Evolutionary conservation across 2,329 filamentous ascomycete genomes (phyloP).

Genomic region (Akanthomyces muscarius): DNA sequence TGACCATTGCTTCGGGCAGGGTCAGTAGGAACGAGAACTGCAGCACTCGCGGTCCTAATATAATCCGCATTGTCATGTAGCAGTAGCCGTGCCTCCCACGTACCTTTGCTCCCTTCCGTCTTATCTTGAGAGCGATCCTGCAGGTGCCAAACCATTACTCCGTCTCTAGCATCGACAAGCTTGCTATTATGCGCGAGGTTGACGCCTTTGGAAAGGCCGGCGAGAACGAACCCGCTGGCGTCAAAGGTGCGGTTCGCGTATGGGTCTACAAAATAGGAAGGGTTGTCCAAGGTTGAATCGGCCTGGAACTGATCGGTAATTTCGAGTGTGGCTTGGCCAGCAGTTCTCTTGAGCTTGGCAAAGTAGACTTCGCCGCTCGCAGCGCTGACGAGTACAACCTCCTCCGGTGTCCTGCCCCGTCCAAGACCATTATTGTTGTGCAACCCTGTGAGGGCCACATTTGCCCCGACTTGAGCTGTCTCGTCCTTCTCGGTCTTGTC

Average conservation of each 20-base stretch:
- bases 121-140: slow-evolving; percentile 10
- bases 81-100: slow-evolving; percentile 44
- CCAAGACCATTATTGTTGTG: slow-evolving; percentile 56
- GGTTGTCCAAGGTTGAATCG: slow-evolving; percentile 51
- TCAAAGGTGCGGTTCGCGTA: slow-evolving; percentile 41
- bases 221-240: slow-evolving; percentile 50
- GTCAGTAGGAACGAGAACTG: slow-evolving; percentile 50
- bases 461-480: slow-evolving; percentile 36
- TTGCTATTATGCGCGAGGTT: slow-evolving; percentile 32
- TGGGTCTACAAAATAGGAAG: slow-evolving; percentile 53
- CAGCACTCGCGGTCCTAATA: slow-evolving; percentile 47
- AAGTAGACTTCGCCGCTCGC: slow-evolving; percentile 46
- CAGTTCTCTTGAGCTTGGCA: slow-evolving; percentile 25
- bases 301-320: slow-evolving; percentile 41
- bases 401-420: slow-evolving; percentile 38
- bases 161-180: slow-evolving; percentile 36
- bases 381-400: slow-evolving; percentile 42
- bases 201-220: slow-evolving; percentile 41
- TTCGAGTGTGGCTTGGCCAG: slow-evolving; percentile 21
- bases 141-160: slow-evolving; percentile 44
- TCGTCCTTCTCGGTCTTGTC: slow-evolving; percentile 25
- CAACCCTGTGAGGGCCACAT: slow-evolving; percentile 40
- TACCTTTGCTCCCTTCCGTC: slow-evolving; percentile 17
- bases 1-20: slow-evolving; percentile 39
- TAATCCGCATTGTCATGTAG: slow-evolving; percentile 55